These are phyloP conservation scores for Cryphonectria carpinicola DNA, from an alignment of 2,329 filamentous ascomycete genomes.

Conservation along the genomic window DNA sequence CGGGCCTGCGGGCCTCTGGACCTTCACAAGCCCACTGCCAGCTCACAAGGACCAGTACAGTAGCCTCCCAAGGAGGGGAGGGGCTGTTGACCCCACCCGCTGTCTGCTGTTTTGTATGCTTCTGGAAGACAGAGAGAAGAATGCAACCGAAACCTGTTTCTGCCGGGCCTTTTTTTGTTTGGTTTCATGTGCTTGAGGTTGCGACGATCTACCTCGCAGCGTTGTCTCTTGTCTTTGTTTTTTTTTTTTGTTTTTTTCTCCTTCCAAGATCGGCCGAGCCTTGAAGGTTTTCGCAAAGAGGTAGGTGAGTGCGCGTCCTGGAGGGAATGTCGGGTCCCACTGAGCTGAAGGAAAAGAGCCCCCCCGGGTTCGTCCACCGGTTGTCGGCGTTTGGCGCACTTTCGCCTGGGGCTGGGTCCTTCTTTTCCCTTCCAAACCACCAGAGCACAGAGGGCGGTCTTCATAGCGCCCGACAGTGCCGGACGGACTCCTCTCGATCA, in stretches of 20 bases:
- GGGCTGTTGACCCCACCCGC: not conserved
- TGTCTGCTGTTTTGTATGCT: not conserved
- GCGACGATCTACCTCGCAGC: not conserved
- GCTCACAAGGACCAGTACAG: not conserved
- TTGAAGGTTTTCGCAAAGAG: slow-evolving; percentile 9
- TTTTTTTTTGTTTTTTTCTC: not conserved
- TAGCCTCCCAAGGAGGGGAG: no score
- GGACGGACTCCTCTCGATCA: slow-evolving; percentile 7
- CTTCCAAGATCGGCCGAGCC: slow-evolving; percentile 9
- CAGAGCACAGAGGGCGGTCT: not conserved
- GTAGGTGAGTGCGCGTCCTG: slow-evolving; percentile 11
- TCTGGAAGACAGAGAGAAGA: slow-evolving; percentile 6
- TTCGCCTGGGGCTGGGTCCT: not conserved
- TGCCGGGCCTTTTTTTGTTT: not conserved
- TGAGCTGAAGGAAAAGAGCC: slow-evolving; percentile 1
- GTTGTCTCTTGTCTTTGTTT: not conserved
- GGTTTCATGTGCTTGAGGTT: slow-evolving; percentile 1
- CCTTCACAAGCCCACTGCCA: not conserved
- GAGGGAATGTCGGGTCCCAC: not conserved
- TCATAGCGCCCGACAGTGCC: slow-evolving; percentile 10
- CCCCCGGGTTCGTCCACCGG: not conserved
- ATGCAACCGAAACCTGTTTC: not conserved
- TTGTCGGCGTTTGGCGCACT: slow-evolving; percentile 2
- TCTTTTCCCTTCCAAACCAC: slow-evolving; percentile 1
- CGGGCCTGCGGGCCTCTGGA: not conserved